Base-by-base conservation (phyloP, 495 filamentous ascomycete species). In the Aspergillus bertholletiae region DNA sequence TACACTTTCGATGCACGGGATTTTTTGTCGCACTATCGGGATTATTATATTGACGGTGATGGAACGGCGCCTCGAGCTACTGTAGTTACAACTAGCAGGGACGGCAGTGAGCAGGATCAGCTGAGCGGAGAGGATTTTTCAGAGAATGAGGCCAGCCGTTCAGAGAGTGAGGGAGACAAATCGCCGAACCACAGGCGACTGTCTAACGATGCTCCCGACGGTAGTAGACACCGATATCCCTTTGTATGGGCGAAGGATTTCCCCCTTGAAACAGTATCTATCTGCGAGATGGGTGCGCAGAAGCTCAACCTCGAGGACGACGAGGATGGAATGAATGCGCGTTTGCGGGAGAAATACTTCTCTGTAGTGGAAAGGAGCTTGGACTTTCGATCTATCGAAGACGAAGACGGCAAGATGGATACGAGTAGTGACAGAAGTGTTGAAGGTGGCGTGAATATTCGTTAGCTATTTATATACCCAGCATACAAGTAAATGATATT, bases 221-320 rank as follows among this genome's bases (percentile, higher is more conserved):
- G 32, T 40, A 8, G 17, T 34, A 24, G 8, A 7, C 32, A 11
- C 1, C 44, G 44, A 54, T 49, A 61, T 5, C 68, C 72, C 0
- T 78, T 74, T 34, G 58, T 80, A 5, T 92, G 88, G 85, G 84
- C 87, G 61, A 72, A 76, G 50, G 72, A 82, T 49, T 73, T 89
- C 17, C 70, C 67, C 17, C 50, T 92, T 30, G 81, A 88, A 49
- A 80, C 73, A 34, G 63, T 95, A 7, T 82, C 78, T 27, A 84
- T 95, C 46, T 93, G 87, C 63, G 80, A 80, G 68, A 92, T 92
- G 88, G 88, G 88, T 1, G 88, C 89, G 37, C 84, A 82, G 75
- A 81, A 81, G 61, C 63, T 80, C 18, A 68, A 80, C 51, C 60
- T 56, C 2, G 48, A 59, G 23, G 58, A 55, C 7, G 60, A 65